Percentiles rank a stretch among this genome's conserved stretches.
These are phyloP conservation scores for Hibiscus syriacus DNA, from an alignment of 345 rosid genomes.

Conservation along the genomic window DNA sequence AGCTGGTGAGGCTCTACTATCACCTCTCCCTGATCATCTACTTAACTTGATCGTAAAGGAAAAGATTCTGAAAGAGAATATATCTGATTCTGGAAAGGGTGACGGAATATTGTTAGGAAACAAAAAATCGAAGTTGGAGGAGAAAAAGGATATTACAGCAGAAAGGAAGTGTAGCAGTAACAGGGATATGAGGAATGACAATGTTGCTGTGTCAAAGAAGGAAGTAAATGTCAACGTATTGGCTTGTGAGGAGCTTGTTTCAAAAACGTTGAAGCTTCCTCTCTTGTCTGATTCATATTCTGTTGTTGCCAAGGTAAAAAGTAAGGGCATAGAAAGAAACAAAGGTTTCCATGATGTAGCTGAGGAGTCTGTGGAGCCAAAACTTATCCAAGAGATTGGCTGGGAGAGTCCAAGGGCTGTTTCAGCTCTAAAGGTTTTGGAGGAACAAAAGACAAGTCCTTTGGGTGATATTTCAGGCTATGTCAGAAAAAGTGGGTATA, in stretches of 20 bases:
- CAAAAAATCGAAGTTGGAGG: constrained; percentile 35
- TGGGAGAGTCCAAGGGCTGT: constrained; percentile 36
- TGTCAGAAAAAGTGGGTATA: constrained; percentile 36
- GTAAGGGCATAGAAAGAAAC: constrained; percentile 28
- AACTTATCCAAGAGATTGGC: constrained; percentile 31
- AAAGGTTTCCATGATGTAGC: constrained; percentile 27
- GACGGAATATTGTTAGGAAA: constrained; percentile 29
- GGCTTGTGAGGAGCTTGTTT: constrained; percentile 65
- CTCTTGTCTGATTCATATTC: constrained; percentile 46
- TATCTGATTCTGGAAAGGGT: constrained; percentile 34
- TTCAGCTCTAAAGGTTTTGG: constrained; percentile 42
- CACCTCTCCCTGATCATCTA: no score
- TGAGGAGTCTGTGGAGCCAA: constrained; percentile 35
- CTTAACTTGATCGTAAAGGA: no score
- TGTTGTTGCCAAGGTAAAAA: constrained; percentile 11
- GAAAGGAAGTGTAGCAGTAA: constrained; percentile 27
- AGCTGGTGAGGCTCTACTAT: no score
- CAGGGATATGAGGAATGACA: constrained; percentile 27
- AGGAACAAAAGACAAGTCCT: constrained; percentile 41
- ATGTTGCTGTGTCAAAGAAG: constrained; percentile 23
- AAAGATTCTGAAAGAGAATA: constrained; percentile 31
- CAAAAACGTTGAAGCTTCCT: constrained; percentile 62
- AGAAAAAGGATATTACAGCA: constrained; percentile 33
- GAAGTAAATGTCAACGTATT: constrained; percentile 32
- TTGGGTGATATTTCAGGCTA: constrained; percentile 27